These are phyloP conservation scores for Penicillium desertorum DNA, from an alignment of 495 filamentous ascomycete species.

Conservation along the genomic window DNA sequence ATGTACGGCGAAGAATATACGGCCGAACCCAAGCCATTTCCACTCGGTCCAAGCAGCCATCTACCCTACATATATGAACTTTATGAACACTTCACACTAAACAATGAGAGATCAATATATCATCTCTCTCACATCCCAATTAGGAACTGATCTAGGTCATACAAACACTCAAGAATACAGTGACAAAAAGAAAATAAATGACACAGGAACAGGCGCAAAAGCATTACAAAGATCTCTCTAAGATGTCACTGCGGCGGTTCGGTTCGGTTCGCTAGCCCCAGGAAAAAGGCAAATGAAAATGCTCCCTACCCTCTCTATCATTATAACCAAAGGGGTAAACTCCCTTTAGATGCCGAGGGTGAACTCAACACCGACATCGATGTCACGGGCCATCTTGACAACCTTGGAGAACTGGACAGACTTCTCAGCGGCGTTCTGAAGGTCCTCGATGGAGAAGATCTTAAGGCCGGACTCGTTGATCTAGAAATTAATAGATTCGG, in stretches of 20 bases:
- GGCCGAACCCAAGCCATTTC: neutral
- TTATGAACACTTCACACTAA: neutral
- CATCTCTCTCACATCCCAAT: conserved; percentile 20
- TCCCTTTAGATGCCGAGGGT: conserved; percentile 79
- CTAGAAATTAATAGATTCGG: conserved; percentile 28
- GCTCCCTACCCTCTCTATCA: conserved; percentile 16
- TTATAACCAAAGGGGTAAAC: conserved; percentile 2
- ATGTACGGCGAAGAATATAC: neutral
- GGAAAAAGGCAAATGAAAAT: conserved; percentile 22
- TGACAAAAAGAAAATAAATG: conserved; percentile 40
- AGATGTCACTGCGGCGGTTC: conserved; percentile 16
- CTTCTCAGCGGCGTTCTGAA: conserved; percentile 96
- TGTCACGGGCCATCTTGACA: conserved; percentile 97
- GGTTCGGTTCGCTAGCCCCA: conserved; percentile 10
- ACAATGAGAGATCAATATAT: neutral
- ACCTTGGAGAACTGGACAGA: conserved; percentile 98
- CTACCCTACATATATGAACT: neutral
- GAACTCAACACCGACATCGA: conserved; percentile 98
- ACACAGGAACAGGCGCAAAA: conserved; percentile 30
- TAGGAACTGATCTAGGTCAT: conserved; percentile 37
- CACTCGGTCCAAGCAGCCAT: neutral
- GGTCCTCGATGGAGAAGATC: conserved; percentile 99
- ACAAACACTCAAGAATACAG: conserved; percentile 39
- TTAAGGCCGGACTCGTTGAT: conserved; percentile 98
- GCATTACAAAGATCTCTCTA: conserved; percentile 22